Percentiles rank a stretch among this genome's conserved stretches.
Evolutionary conservation across 2,329 filamentous ascomycete species (phyloP).

Genomic region (Cladosporium oxysporum): DNA sequence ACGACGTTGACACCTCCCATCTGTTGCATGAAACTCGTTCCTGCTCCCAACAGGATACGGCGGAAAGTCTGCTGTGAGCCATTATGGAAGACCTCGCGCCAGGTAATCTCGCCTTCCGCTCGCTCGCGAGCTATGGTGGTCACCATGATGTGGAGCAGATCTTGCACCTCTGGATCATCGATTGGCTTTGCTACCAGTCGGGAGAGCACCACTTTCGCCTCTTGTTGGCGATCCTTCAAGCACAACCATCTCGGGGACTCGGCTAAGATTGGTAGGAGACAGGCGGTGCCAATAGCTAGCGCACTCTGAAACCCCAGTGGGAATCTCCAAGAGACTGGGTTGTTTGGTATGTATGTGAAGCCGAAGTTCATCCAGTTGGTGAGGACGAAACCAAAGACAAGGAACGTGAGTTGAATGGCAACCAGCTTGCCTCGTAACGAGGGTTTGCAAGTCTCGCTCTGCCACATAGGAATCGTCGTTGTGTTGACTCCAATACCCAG

Average conservation of each 20-base stretch:
- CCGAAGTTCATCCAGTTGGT: conserved; percentile 27
- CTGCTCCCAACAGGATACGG: conserved; percentile 62
- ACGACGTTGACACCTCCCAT: conserved; percentile 23
- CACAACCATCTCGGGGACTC: conserved; percentile 27
- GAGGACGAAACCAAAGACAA: conserved; percentile 23
- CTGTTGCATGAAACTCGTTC: conserved; percentile 34
- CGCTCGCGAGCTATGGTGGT: conserved; percentile 24
- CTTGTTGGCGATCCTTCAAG: conserved; percentile 23
- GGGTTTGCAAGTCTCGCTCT: conserved; percentile 18
- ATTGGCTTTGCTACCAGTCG: conserved; percentile 20
- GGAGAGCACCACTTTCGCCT: conserved; percentile 23
- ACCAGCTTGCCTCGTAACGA: conserved; percentile 13
- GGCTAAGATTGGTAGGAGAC: conserved; percentile 21
- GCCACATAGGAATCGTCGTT: conserved; percentile 15
- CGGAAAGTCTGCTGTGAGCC: conserved; percentile 58
- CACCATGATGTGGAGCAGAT: conserved; percentile 23
- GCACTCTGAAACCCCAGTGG: conserved; percentile 25
- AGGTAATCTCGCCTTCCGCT: conserved; percentile 22
- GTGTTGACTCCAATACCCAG: conserved; percentile 15
- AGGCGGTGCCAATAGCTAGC: conserved; percentile 23
- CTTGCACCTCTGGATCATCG: conserved; percentile 20
- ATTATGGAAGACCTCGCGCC: conserved; percentile 22
- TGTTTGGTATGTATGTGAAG: conserved; percentile 24
- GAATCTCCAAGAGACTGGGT: conserved; percentile 25
- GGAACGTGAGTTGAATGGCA: conserved; percentile 20